Evolutionary conservation across 1,284 basidiomycete genomes (phyloP), one percentile per base, ranked within the genome.

Genomic region (Microbotryum silenes-acaulis): DNA sequence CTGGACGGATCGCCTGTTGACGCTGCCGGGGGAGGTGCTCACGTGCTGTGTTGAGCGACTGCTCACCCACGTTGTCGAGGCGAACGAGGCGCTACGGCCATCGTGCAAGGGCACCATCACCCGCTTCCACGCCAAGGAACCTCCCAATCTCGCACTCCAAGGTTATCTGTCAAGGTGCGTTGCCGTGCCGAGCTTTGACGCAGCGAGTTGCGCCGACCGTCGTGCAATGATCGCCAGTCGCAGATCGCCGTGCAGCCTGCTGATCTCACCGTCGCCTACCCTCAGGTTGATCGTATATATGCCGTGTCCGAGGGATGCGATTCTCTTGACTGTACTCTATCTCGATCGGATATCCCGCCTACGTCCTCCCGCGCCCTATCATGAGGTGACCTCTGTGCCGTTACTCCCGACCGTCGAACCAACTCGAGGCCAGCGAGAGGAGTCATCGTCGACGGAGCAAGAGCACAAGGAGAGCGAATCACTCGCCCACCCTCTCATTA

Each of bases 51-150:
- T 64, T 20, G 60, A 62, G 8, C 7, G 14, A 3, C 16, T 60
- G 23, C 52, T 68, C 50, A 14, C n/a, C 16, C 2, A 8, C 9
- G 31, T 48, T 37, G 53, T 62, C n/a, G 5, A 9, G 0, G 12
- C 8, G 8, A 69, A 69, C 54, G 61, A 69, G 29, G 37, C 20
- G n/a, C 55, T 64, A 4, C 37, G 37, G 37, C 9, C 49, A 8
- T 49, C 62, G 0, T 59, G 53, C 1, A 54, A 49, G 21, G 67
- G 65, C 10, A 20, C 42, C 0, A 55, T 66, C 54, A 66, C 67
- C 0, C 60, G 65, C 14, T 69, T 62, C 46, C 67, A 69, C 54
- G 66, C 67, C 16, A 66, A 64, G 50, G 60, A 58, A 20, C 58
- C 59, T 1, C 62, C 62, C 20, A 60, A 60, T 9, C 47, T 69